A percentile compares a stretch with the other conserved stretches of the same genome.
These are phyloP conservation scores for Citrus trifoliata DNA, from an alignment of 345 rosid genomes.

Conservation along the genomic window DNA sequence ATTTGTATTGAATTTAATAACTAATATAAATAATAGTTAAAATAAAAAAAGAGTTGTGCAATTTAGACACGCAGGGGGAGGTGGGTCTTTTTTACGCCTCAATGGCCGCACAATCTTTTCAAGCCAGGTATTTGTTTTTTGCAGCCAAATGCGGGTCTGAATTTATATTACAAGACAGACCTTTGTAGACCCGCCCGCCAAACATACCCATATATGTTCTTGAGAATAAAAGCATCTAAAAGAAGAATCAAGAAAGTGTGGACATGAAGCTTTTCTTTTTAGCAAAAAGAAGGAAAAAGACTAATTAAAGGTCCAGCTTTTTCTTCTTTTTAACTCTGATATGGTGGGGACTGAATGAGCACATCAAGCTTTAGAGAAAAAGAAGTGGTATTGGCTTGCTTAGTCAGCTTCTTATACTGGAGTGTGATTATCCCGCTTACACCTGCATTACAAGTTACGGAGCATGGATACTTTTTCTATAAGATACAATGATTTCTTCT, in stretches of 20 bases:
- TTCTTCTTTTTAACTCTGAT: not conserved
- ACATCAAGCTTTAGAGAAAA: not conserved
- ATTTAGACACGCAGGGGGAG: no score
- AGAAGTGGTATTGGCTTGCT: not conserved
- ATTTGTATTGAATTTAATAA: no score
- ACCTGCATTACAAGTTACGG: not conserved
- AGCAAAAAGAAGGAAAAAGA: not conserved
- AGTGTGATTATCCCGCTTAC: not conserved
- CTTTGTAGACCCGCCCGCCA: no score
- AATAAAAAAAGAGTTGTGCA: no score
- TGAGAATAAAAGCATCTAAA: not conserved
- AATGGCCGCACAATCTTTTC: no score
- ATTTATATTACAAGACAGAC: no score
- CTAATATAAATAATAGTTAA: no score
- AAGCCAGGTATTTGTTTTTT: no score
- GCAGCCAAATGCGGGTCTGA: no score
- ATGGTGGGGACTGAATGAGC: slow-evolving; percentile 4
- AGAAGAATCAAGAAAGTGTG: not conserved
- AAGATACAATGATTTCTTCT: not conserved
- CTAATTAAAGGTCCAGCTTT: not conserved
- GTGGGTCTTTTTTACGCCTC: no score
- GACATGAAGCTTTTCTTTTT: slow-evolving; percentile 15
- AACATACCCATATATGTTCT: no score
- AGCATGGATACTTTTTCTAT: not conserved
- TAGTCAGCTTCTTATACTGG: not conserved